phyloP scores from a whole-genome alignment of 305 asterid species.

The Ilex paraguariensis region DNA sequence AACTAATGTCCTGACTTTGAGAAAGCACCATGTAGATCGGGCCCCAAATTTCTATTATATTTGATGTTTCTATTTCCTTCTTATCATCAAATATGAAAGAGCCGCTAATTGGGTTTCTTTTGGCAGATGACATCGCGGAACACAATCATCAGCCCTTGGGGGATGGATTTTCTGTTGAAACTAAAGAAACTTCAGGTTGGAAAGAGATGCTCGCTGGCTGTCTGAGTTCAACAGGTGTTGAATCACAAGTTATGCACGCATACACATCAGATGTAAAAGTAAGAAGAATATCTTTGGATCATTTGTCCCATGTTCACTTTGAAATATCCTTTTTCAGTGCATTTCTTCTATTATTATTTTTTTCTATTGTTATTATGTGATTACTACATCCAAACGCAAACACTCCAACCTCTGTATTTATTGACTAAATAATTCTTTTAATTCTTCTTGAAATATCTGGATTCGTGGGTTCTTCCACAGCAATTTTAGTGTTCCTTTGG shows the following conservation, averaged over 20 bases:
- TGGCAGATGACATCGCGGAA: conserved; percentile 41
- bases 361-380: no score
- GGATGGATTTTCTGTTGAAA: conserved; percentile 32
- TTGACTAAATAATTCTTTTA: no score
- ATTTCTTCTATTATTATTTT: no score
- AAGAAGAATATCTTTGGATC: conserved; percentile 14
- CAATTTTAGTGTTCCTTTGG: background rate
- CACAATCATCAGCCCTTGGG: conserved; percentile 30
- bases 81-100: conserved; percentile 13
- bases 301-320: background rate
- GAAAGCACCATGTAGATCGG: no score
- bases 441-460: no score
- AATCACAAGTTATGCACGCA: conserved; percentile 30
- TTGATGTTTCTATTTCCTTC: conserved; percentile 1
- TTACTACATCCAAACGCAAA: no score
- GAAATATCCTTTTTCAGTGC: background rate
- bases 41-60: background rate
- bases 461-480: background rate
- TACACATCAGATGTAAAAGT: conserved; percentile 30
- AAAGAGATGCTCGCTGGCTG: conserved; percentile 46
- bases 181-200: conserved; percentile 26
- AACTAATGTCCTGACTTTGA: no score
- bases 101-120: conserved; percentile 25
- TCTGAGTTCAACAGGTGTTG: conserved; percentile 29
- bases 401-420: no score